These are phyloP conservation scores for Scedosporium boydii DNA, from an alignment of 2,329 filamentous ascomycete species.

Conservation along the genomic window DNA sequence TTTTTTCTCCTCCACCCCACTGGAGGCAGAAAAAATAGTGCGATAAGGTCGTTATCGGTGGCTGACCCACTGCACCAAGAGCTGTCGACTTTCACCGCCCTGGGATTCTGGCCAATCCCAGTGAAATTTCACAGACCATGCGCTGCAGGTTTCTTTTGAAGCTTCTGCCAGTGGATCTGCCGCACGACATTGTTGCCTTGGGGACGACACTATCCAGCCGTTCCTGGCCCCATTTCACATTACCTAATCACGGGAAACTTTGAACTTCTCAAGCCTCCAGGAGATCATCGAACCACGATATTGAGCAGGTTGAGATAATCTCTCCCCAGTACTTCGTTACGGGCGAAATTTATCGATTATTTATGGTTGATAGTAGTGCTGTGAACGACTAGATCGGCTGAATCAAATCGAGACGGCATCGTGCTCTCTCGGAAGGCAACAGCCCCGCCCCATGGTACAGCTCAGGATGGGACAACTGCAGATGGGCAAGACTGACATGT, in stretches of 20 bases:
- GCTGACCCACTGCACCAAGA: background rate
- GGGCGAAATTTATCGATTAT: too few species aligned
- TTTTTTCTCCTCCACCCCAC: conserved; percentile 7
- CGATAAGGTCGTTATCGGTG: conserved; percentile 8
- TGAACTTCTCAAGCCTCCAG: too few species aligned
- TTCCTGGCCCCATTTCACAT: background rate
- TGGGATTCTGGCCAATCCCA: background rate
- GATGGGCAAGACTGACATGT: too few species aligned
- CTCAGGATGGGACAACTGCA: too few species aligned
- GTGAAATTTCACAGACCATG: background rate
- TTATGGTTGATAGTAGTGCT: too few species aligned
- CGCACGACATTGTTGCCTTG: background rate
- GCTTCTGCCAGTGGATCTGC: background rate
- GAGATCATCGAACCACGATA: too few species aligned
- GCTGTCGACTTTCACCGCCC: conserved; percentile 3
- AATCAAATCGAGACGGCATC: too few species aligned
- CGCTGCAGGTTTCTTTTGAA: background rate
- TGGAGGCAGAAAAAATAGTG: background rate
- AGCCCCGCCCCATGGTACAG: too few species aligned
- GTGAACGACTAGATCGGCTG: too few species aligned
- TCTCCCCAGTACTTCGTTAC: too few species aligned
- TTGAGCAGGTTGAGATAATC: too few species aligned
- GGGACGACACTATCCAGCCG: background rate
- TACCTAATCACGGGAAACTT: background rate
- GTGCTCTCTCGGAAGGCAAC: too few species aligned